A percentile compares a stretch with the other conserved stretches of the same genome.
phyloP scores from a whole-genome alignment of 1,284 basidiomycete genomes.

The Heterobasidion irregulare region DNA sequence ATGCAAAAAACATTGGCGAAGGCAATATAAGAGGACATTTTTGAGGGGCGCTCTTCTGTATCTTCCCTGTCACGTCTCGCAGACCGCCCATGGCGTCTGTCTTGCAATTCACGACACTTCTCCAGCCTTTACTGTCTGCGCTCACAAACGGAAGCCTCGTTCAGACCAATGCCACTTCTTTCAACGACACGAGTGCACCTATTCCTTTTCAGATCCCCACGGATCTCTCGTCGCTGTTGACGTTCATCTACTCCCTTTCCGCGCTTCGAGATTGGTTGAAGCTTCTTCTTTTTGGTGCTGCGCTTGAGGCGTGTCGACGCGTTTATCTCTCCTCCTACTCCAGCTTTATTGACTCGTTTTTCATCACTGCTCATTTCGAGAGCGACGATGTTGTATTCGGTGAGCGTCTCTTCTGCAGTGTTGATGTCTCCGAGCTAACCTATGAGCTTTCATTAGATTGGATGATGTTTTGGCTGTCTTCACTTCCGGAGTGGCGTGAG shows the following conservation, averaged over 20 bases:
- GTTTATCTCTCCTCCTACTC: constrained; percentile 31
- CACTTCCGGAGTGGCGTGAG: constrained; percentile 23
- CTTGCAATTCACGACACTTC: background rate
- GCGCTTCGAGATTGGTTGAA: constrained; percentile 59
- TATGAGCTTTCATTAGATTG: constrained; percentile 13
- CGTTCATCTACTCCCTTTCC: constrained; percentile 29
- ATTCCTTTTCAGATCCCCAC: constrained; percentile 4
- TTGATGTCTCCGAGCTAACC: too few relatives aligned
- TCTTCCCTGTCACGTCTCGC: too few relatives aligned
- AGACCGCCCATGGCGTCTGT: background rate
- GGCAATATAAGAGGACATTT: background rate
- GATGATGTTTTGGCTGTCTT: constrained; percentile 27
- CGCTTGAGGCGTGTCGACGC: constrained; percentile 51
- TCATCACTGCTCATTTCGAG: constrained; percentile 54
- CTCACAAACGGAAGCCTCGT: background rate
- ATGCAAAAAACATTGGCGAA: too few relatives aligned
- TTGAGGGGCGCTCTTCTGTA: background rate
- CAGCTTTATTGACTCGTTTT: constrained; percentile 41
- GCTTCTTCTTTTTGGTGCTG: constrained; percentile 50
- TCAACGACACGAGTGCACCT: background rate
- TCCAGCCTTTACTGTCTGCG: background rate
- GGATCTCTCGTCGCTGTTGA: constrained; percentile 31
- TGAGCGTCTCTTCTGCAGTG: constrained; percentile 5
- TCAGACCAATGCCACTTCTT: background rate
- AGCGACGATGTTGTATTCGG: constrained; percentile 36